Evolutionary conservation across 1,284 basidiomycete species (phyloP), one percentile per base, ranked within the genome.

Genomic region (Chalciporus piperatoides): DNA sequence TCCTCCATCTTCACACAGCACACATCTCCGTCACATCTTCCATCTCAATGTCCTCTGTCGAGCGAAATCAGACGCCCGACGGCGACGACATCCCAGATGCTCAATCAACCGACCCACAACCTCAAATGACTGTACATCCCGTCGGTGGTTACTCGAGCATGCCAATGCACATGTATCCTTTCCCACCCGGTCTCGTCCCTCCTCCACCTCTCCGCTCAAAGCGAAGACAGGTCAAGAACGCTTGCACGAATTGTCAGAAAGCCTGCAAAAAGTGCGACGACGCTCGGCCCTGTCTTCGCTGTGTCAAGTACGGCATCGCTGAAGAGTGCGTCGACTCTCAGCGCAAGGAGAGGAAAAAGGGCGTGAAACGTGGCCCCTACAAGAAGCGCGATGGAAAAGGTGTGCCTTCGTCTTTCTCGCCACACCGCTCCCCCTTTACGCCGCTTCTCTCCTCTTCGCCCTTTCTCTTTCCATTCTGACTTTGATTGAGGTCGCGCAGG

Each of bases 211-310:
- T 78, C 47, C 79, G 82, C 55, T 75, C 83, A 28, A 92, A 92
- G 70, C 86, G 90, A 58, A 78, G 85, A 53, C 90, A 92, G 65
- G 90, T 92, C 74, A 92, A 92, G 80, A 92, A 91, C 59, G 90
- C 90, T 47, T 92, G 90, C 70, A 89, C 87, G 41, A 88, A 89
- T 60, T 92, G 90, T 65, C 90, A 92, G 69, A 90, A 88, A 68
- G 86, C 90, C 1, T 92, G 89, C 77, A 92, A 92, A 76, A 91
- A 91, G 69, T 92, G 90, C 67, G 90, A 92, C 71, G 87, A 90
- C 61, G 87, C 85, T 53, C 77, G 90, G 51, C 90, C 90, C 53
- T 92, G 90, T 68, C 81, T 88, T 56, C 84, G 90, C 56, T 92
- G 90, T 60, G 83, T 90, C 67, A 90, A 87, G 71, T 92, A 92